Percentiles rank a stretch among this genome's conserved stretches.
Evolutionary conservation across 768 basidiomycete species (phyloP).

Genomic region (Suillus subluteus): DNA sequence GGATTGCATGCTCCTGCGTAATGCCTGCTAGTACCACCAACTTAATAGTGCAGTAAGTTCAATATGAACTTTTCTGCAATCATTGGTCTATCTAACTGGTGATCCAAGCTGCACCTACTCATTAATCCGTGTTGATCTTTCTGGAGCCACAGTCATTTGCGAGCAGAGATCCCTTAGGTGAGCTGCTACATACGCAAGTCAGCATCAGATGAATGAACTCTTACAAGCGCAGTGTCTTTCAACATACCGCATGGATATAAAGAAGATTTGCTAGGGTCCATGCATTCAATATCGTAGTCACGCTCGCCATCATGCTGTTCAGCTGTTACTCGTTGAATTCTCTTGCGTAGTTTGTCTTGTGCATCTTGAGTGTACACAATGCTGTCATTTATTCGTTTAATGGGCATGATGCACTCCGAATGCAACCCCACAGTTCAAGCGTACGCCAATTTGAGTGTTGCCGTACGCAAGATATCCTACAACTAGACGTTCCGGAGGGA

Average conservation of each 20-base stretch:
- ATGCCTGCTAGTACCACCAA: neutral
- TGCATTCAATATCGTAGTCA: slow-evolving; percentile 31
- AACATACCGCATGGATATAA: slow-evolving; percentile 48
- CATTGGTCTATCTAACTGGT: neutral
- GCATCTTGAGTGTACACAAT: slow-evolving; percentile 26
- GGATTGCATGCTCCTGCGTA: neutral
- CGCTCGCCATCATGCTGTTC: slow-evolving; percentile 21
- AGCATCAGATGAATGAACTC: neutral
- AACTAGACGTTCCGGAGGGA: too few species aligned
- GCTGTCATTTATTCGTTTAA: neutral
- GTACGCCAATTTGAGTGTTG: neutral
- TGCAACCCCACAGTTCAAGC: neutral
- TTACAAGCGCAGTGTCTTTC: slow-evolving; percentile 48
- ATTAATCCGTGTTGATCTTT: neutral
- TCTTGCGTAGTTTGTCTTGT: slow-evolving; percentile 42
- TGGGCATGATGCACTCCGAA: neutral
- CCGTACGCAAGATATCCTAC: neutral
- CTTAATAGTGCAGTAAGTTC: neutral
- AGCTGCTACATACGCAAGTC: neutral
- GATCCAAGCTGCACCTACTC: neutral
- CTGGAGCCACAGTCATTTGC: neutral
- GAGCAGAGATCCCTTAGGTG: neutral
- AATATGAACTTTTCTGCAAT: neutral
- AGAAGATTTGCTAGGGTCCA: slow-evolving; percentile 38
- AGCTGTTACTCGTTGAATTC: slow-evolving; percentile 32